These are phyloP conservation scores for Schoenoplectus tabernaemontani DNA, from an alignment of 202 grass and related monocot genomes.

Conservation along the genomic window DNA sequence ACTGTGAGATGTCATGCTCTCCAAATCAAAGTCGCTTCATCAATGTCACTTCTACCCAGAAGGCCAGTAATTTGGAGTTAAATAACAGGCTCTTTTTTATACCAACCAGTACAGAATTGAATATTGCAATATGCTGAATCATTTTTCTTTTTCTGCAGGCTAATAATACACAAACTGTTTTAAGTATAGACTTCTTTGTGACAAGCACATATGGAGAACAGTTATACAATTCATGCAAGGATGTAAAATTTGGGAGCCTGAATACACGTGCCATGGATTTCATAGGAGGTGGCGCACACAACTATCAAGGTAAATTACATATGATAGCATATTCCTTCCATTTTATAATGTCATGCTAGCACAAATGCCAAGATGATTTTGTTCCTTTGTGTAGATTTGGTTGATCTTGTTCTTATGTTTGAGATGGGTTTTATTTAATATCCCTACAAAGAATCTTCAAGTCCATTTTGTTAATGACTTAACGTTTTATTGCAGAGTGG, in stretches of 20 bases:
- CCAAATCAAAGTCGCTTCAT: slow-evolving; percentile 93
- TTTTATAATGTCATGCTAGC: slow-evolving; percentile 18
- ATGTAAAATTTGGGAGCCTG: slow-evolving; percentile 91
- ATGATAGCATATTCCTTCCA: slow-evolving; percentile 1
- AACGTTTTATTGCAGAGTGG: slow-evolving; percentile 64
- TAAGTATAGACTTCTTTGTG: slow-evolving; percentile 76
- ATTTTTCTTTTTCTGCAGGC: slow-evolving; percentile 41
- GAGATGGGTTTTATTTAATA: background rate
- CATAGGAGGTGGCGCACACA: slow-evolving; percentile 72
- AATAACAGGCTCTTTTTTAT: slow-evolving; percentile 1
- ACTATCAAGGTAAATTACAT: slow-evolving; percentile 54
- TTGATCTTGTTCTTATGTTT: slow-evolving; percentile 11
- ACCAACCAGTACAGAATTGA: background rate
- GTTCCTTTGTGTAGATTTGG: slow-evolving; percentile 2
- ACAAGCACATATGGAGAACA: slow-evolving; percentile 62
- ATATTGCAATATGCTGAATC: background rate
- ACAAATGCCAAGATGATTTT: slow-evolving; percentile 7
- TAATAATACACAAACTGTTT: slow-evolving; percentile 56
- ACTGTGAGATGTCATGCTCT: slow-evolving; percentile 93
- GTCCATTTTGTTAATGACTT: slow-evolving; percentile 22
- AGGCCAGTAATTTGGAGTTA: slow-evolving; percentile 39
- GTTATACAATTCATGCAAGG: slow-evolving; percentile 89
- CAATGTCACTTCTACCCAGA: slow-evolving; percentile 79
- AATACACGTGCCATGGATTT: slow-evolving; percentile 98
- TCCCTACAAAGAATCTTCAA: background rate